Conservation (phyloP, 805 yeast species). For the Barnettozyma siamensis region DNA sequence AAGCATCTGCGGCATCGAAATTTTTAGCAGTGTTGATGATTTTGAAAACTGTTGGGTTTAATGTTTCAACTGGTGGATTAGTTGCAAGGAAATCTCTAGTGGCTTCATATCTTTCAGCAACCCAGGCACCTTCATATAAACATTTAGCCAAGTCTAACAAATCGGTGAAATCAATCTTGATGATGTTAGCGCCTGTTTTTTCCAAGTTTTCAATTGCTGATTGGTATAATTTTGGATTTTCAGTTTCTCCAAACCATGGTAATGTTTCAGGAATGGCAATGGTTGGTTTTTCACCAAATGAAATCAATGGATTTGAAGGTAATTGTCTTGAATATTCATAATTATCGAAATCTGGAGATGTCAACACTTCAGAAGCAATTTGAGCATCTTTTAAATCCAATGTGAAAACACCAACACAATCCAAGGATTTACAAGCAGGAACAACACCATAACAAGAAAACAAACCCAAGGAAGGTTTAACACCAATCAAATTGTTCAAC, state of each 20-base stretch:
- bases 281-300: conserved; percentile 53
- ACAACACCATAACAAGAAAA: conserved; percentile 90
- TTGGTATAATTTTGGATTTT: conserved; percentile 65
- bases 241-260: conserved; percentile 75
- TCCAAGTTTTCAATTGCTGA: conserved; percentile 52
- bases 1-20: conserved; percentile 77
- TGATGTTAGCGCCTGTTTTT: conserved; percentile 51
- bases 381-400: conserved; percentile 81
- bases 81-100: conserved; percentile 64
- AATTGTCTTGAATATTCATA: conserved; percentile 79
- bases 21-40: conserved; percentile 77
- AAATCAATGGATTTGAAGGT: conserved; percentile 59
- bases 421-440: conserved; percentile 93
- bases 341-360: conserved; percentile 56
- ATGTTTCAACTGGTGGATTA: conserved; percentile 59
- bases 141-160: conserved; percentile 78
- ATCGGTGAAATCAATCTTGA: conserved; percentile 66
- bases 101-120: conserved; percentile 89
- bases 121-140: conserved; percentile 98
- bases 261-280: conserved; percentile 73
- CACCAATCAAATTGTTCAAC: conserved; percentile 82
- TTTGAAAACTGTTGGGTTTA: conserved; percentile 78
- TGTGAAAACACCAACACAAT: conserved; percentile 85
- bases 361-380: conserved; percentile 61
- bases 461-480: conserved; percentile 88